These are phyloP conservation scores for Exophiala sp. DNA, from an alignment of 2,329 filamentous ascomycete genomes.

Conservation along the genomic window DNA sequence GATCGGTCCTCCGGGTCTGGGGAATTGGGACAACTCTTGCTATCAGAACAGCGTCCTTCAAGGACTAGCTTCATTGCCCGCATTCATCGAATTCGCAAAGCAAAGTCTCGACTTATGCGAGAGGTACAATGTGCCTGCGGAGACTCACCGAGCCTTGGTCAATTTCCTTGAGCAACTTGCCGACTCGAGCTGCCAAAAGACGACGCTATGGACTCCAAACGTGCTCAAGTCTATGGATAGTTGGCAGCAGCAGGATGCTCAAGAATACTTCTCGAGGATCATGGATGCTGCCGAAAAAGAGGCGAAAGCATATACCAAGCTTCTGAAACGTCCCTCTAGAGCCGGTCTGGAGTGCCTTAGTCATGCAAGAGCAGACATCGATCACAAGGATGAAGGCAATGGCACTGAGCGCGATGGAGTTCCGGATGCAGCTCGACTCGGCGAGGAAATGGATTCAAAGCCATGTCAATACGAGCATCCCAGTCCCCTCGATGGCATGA, in stretches of 20 bases:
- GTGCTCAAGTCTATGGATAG: constrained; percentile 89
- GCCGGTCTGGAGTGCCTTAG: constrained; percentile 20
- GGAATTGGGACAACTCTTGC: constrained; percentile 92
- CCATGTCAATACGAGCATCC: constrained; percentile 38
- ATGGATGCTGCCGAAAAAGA: constrained; percentile 82
- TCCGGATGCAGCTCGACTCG: neutral
- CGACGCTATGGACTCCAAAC: constrained; percentile 73
- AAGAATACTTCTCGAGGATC: constrained; percentile 93
- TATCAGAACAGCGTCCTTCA: constrained; percentile 97
- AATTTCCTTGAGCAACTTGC: constrained; percentile 69
- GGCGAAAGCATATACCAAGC: constrained; percentile 45
- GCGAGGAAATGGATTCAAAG: neutral
- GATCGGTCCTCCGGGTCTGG: constrained; percentile 59
- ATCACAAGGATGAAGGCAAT: neutral
- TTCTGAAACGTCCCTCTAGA: constrained; percentile 14
- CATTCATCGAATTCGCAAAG: constrained; percentile 53
- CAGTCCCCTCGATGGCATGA: constrained; percentile 82
- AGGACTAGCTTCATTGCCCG: constrained; percentile 70
- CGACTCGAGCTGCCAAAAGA: constrained; percentile 32
- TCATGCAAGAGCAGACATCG: neutral
- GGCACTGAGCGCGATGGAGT: neutral
- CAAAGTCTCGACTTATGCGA: constrained; percentile 33
- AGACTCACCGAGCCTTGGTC: constrained; percentile 58
- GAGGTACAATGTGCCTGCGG: constrained; percentile 20
- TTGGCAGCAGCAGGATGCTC: constrained; percentile 94